A percentile compares a stretch with the other conserved stretches of the same genome.
Conservation (phyloP, 257 asterid species). For the Rhazya stricta region DNA sequence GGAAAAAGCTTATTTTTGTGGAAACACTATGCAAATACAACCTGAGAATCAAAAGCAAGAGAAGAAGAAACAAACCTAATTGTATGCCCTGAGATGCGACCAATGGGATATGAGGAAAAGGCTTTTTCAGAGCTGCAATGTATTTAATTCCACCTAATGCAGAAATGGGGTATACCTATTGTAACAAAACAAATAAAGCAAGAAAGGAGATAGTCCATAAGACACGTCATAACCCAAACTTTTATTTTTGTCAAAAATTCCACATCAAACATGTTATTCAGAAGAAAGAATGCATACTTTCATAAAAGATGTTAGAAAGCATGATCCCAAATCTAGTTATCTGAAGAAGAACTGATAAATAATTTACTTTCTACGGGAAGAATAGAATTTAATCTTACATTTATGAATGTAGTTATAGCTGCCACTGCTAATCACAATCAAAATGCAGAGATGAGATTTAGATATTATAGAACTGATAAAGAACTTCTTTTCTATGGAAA, state of each 20-base stretch:
- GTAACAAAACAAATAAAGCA: conserved; percentile 14
- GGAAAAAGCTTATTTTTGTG: neutral
- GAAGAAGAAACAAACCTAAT: conserved; percentile 38
- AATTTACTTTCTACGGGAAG: too few relatives aligned
- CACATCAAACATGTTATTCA: neutral
- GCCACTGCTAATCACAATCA: too few relatives aligned
- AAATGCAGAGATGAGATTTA: too few relatives aligned
- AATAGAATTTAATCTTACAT: too few relatives aligned
- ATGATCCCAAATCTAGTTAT: neutral
- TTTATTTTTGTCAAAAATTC: neutral
- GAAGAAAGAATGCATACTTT: neutral
- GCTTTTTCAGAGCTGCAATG: conserved; percentile 63
- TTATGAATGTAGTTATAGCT: too few relatives aligned
- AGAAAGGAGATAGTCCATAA: neutral
- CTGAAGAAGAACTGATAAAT: neutral
- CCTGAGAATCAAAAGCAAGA: neutral
- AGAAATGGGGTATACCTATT: conserved; percentile 71
- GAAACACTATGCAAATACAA: neutral
- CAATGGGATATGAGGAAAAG: conserved; percentile 68
- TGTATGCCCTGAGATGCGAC: conserved; percentile 88
- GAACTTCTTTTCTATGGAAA: too few relatives aligned
- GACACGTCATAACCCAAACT: neutral
- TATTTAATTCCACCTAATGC: conserved; percentile 73
- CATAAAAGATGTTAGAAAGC: neutral
- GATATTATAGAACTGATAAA: too few relatives aligned